These are phyloP conservation scores for Fusarium globosum DNA, from an alignment of 2,329 filamentous ascomycete genomes.

Conservation along the genomic window DNA sequence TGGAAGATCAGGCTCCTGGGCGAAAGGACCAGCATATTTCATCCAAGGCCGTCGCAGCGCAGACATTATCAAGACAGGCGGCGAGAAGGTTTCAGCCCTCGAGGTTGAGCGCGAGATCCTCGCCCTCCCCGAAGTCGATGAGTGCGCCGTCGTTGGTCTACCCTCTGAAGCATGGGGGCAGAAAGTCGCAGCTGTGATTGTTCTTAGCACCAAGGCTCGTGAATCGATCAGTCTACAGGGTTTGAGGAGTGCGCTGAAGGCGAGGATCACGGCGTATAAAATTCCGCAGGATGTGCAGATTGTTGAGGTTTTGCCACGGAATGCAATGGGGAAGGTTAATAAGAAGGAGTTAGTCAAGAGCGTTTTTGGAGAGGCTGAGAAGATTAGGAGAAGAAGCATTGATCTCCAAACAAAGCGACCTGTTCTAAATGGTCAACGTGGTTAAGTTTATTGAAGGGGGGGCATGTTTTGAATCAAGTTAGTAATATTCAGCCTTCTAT, in stretches of 20 bases:
- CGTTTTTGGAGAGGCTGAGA: slow-evolving; percentile 57
- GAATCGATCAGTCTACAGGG: slow-evolving; percentile 69
- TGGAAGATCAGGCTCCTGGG: slow-evolving; percentile 61
- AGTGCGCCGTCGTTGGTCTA: slow-evolving; percentile 89
- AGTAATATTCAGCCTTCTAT: background rate
- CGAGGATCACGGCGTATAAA: slow-evolving; percentile 84
- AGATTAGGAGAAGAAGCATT: slow-evolving; percentile 9
- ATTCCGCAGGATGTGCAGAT: slow-evolving; percentile 89
- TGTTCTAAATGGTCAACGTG: background rate
- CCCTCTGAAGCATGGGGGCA: slow-evolving; percentile 93
- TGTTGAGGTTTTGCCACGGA: slow-evolving; percentile 82
- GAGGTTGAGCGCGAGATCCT: slow-evolving; percentile 95
- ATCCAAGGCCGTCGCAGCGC: slow-evolving; percentile 88
- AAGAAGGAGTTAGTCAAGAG: slow-evolving; percentile 72
- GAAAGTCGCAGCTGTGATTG: slow-evolving; percentile 88
- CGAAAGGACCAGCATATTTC: slow-evolving; percentile 80
- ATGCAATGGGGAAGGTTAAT: slow-evolving; percentile 97
- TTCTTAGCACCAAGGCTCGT: slow-evolving; percentile 69
- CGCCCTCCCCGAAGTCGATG: slow-evolving; percentile 79
- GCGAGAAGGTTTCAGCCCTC: slow-evolving; percentile 89
- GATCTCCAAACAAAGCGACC: background rate
- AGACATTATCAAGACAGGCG: slow-evolving; percentile 98
- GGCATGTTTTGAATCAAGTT: too few relatives aligned
- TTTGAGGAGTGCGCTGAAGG: slow-evolving; percentile 85
- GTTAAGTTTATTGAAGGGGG: background rate